Conservation (phyloP, 1,284 basidiomycete genomes). For the Moesziomyces antarcticus region DNA sequence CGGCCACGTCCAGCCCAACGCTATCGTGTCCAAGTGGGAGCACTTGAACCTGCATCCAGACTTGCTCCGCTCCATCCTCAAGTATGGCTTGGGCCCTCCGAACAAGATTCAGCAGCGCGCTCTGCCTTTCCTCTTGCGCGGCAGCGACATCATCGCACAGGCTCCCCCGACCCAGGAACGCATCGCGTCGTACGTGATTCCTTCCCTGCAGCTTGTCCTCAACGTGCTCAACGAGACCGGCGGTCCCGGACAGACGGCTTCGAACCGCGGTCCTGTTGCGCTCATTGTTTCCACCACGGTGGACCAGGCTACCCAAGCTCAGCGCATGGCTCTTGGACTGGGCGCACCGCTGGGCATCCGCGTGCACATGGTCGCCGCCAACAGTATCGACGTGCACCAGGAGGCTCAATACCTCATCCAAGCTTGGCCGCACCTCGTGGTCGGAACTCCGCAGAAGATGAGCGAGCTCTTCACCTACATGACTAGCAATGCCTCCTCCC, state of each 20-base stretch:
- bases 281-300: constrained; percentile 93
- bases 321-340: constrained; percentile 93
- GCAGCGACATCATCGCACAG: constrained; percentile 96
- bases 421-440: constrained; percentile 82
- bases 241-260: constrained; percentile 28
- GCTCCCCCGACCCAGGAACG: constrained; percentile 97
- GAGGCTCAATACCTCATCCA: constrained; percentile 54
- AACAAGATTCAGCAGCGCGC: constrained; percentile 99
- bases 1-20: constrained; percentile 81
- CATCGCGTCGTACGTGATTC: constrained; percentile 84
- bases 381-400: constrained; percentile 46
- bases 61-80: constrained; percentile 85
- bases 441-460: constrained; percentile 95
- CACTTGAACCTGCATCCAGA: constrained; percentile 87
- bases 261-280: constrained; percentile 70
- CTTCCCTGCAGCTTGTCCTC: constrained; percentile 57
- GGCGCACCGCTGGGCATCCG: constrained; percentile 75
- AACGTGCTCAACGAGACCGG: constrained; percentile 51
- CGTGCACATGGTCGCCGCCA: constrained; percentile 57
- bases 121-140: constrained; percentile 90
- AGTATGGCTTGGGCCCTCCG: constrained; percentile 96
- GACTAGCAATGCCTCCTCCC: constrained; percentile 70
- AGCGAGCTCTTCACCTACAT: constrained; percentile 88
- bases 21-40: constrained; percentile 94
- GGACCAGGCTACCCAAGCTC: constrained; percentile 97